A percentile compares a stretch with the other conserved stretches of the same genome.
phyloP scores from a whole-genome alignment of 352 stramenopile genomes.

The Pythium aphanidermatum region DNA sequence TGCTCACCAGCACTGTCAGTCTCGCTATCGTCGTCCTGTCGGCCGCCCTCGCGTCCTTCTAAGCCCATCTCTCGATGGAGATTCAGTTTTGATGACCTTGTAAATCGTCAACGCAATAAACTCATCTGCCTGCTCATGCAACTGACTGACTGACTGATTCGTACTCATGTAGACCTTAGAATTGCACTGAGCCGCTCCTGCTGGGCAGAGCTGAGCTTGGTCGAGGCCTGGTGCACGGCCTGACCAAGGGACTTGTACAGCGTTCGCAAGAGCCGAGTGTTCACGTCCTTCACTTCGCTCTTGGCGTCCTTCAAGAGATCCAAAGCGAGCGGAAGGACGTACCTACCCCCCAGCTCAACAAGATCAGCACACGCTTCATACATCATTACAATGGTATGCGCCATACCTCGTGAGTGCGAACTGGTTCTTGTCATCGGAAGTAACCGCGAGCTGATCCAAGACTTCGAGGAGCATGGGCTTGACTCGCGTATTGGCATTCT shows the following conservation, averaged over 20 bases:
- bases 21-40: too few species aligned
- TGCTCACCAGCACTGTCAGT: too few species aligned
- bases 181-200: constrained; percentile 49
- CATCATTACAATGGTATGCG: neutral
- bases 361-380: neutral
- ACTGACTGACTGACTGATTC: neutral
- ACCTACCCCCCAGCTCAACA: constrained; percentile 18
- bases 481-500: constrained; percentile 47
- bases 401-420: constrained; percentile 40
- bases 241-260: constrained; percentile 23
- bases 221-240: constrained; percentile 18
- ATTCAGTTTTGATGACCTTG: too few species aligned
- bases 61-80: too few species aligned
- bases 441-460: constrained; percentile 28
- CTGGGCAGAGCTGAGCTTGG: constrained; percentile 44
- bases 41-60: too few species aligned
- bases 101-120: neutral
- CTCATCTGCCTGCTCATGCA: too few species aligned
- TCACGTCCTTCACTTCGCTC: constrained; percentile 63
- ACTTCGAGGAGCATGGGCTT: constrained; percentile 55
- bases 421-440: constrained; percentile 44
- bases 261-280: constrained; percentile 31
- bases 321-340: constrained; percentile 64
- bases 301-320: constrained; percentile 73
- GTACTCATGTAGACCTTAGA: constrained; percentile 18